These are phyloP conservation scores for Vicia faba DNA, from an alignment of 306 rosid species.

Conservation along the genomic window DNA sequence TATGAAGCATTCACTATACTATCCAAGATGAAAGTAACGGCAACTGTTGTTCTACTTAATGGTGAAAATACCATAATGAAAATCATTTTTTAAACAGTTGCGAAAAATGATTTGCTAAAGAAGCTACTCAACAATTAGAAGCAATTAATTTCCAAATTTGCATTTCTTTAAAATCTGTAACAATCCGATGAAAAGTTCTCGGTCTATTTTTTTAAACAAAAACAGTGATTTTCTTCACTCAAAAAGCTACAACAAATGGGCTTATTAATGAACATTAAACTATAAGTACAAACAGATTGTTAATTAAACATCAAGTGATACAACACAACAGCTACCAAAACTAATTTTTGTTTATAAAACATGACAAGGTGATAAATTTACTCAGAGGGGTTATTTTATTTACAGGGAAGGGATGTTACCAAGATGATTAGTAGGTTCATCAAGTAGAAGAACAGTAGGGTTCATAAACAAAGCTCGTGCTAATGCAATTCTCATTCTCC, in stretches of 20 bases:
- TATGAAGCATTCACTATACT: neutral
- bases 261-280: neutral
- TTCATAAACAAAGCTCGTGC: constrained; percentile 94
- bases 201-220: neutral
- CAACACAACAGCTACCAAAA: neutral
- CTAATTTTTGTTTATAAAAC: neutral
- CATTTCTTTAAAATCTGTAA: neutral
- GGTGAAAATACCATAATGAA: neutral
- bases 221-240: neutral
- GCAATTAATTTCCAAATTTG: neutral
- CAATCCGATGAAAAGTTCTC: neutral
- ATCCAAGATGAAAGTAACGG: neutral
- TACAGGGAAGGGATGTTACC: constrained; percentile 28
- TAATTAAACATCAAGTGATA: neutral
- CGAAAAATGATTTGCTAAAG: neutral
- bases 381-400: neutral
- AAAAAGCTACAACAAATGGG: neutral
- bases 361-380: constrained; percentile 5
- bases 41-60: neutral
- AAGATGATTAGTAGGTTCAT: constrained; percentile 75
- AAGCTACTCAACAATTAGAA: neutral
- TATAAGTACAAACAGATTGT: constrained; percentile 3
- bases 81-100: neutral
- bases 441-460: constrained; percentile 88
- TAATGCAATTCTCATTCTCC: constrained; percentile 98